phyloP scores from a whole-genome alignment of 208 protist species.

The Trypanosoma scelopori region DNA sequence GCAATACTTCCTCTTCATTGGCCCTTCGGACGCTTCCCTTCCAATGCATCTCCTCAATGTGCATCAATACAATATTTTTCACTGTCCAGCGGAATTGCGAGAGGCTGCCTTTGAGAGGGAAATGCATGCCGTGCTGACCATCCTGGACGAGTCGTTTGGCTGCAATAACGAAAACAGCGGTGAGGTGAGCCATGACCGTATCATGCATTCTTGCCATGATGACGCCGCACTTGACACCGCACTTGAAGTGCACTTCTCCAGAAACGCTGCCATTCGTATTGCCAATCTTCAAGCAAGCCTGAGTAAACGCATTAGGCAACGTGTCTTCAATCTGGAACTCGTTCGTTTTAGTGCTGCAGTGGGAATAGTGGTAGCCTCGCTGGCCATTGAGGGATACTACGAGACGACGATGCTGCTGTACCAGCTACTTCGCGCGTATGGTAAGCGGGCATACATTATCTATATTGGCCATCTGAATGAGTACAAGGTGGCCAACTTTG shows the following conservation, averaged over 20 bases:
- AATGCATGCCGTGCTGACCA: constrained; percentile 28
- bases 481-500: constrained; percentile 92
- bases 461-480: constrained; percentile 92
- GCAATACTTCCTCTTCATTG: constrained; percentile 76
- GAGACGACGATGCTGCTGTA: constrained; percentile 74
- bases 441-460: constrained; percentile 85
- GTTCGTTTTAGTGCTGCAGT: constrained; percentile 74
- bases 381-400: constrained; percentile 82
- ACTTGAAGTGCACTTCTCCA: constrained; percentile 10
- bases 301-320: constrained; percentile 57
- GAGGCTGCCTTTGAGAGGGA: constrained; percentile 22
- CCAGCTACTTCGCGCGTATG: constrained; percentile 56
- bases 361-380: constrained; percentile 84
- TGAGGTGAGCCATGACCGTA: background rate
- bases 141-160: constrained; percentile 54
- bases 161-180: background rate
- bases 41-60: constrained; percentile 60
- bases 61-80: constrained; percentile 72
- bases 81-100: constrained; percentile 48
- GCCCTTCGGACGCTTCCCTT: constrained; percentile 37
- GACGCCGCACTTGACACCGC: background rate
- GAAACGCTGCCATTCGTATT: background rate
- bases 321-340: constrained; percentile 79
- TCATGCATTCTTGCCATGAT: constrained; percentile 4
- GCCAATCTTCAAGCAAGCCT: constrained; percentile 21